These are phyloP conservation scores for Quercus ilex DNA, from an alignment of 306 rosid genomes.

Conservation along the genomic window DNA sequence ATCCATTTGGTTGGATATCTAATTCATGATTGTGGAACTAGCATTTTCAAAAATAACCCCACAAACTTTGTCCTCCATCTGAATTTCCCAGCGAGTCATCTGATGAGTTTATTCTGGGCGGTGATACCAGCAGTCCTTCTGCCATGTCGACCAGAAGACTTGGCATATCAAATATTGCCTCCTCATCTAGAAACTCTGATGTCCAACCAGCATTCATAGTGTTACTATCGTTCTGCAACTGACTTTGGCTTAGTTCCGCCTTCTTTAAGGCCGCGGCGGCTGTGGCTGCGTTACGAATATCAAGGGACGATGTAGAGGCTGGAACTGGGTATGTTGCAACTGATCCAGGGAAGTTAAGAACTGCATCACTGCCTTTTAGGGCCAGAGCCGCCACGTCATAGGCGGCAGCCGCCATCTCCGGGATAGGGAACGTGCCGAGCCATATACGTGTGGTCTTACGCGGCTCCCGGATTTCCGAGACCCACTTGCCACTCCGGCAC, in stretches of 20 bases:
- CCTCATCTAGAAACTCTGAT: slow-evolving; percentile 66
- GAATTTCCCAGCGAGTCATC: slow-evolving; percentile 39
- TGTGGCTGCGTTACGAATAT: slow-evolving; percentile 68
- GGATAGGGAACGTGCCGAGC: slow-evolving; percentile 68
- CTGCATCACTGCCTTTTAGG: slow-evolving; percentile 56
- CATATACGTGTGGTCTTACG: slow-evolving; percentile 76
- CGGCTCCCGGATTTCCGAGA: slow-evolving; percentile 91
- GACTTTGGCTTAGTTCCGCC: not conserved
- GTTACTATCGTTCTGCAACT: not conserved
- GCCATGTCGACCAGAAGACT: slow-evolving; percentile 83
- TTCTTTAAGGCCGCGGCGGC: slow-evolving; percentile 41
- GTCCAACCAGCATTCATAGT: not conserved
- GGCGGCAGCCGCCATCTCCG: slow-evolving; percentile 96
- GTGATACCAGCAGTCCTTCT: slow-evolving; percentile 85
- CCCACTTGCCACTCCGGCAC: slow-evolving; percentile 79
- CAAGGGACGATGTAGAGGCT: slow-evolving; percentile 39
- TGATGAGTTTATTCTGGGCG: slow-evolving; percentile 64
- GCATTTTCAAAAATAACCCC: slow-evolving; percentile 52
- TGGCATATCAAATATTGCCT: slow-evolving; percentile 81
- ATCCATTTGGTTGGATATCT: not conserved
- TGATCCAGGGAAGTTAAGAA: slow-evolving; percentile 57
- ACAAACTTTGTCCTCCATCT: slow-evolving; percentile 47
- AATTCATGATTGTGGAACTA: not conserved
- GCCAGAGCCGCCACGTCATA: slow-evolving; percentile 81
- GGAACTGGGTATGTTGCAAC: slow-evolving; percentile 53